These are phyloP conservation scores for Conringia planisiliqua DNA, from an alignment of 345 rosid species.

Conservation along the genomic window DNA sequence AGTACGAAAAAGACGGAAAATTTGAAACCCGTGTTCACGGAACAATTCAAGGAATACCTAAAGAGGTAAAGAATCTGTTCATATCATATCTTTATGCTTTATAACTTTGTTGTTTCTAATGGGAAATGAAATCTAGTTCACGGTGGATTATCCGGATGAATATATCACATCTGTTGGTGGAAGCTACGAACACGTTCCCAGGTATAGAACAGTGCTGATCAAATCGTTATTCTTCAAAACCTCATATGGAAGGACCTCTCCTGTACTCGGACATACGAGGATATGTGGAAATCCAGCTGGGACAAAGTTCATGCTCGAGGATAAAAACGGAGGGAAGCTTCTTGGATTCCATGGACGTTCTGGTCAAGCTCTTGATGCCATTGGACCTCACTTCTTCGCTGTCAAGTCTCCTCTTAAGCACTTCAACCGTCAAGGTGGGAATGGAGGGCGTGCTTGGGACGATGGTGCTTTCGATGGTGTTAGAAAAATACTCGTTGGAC, in stretches of 20 bases:
- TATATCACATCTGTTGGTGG: background rate
- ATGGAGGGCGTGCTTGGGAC: conserved; percentile 26
- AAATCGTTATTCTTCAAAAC: background rate
- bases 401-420: conserved; percentile 14
- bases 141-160: background rate
- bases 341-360: conserved; percentile 33
- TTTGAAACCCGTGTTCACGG: conserved; percentile 15
- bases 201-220: background rate
- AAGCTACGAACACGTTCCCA: background rate
- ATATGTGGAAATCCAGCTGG: background rate
- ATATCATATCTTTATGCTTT: background rate
- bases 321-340: conserved; percentile 30
- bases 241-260: background rate
- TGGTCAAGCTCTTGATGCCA: conserved; percentile 18
- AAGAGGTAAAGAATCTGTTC: background rate
- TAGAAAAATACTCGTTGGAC: conserved; percentile 19
- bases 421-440: conserved; percentile 20
- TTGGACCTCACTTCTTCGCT: conserved; percentile 26
- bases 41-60: background rate
- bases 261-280: background rate
- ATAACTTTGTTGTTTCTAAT: background rate
- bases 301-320: background rate
- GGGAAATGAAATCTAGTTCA: conserved; percentile 13
- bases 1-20: conserved; percentile 24
- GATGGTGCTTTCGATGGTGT: conserved; percentile 32